A percentile compares a stretch with the other conserved stretches of the same genome.
Evolutionary conservation across 306 rosid genomes (phyloP).

Genomic region (Mimosa bimucronata): DNA sequence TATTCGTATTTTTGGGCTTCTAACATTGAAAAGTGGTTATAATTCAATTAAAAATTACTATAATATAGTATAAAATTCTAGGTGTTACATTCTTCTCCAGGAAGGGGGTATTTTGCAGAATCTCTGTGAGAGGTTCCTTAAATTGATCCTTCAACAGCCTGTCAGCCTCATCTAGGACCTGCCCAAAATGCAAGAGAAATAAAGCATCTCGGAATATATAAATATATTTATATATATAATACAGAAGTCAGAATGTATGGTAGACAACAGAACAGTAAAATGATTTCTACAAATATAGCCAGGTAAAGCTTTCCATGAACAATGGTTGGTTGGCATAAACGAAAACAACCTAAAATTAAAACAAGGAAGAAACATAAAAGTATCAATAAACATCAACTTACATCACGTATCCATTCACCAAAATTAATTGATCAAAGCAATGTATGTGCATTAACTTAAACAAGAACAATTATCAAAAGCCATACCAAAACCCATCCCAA

Average conservation of each 20-base stretch:
- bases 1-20: too few species aligned
- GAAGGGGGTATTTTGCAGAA: slow-evolving; percentile 70
- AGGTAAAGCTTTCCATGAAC: slow-evolving; percentile 14
- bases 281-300: slow-evolving; percentile 22
- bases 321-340: background rate
- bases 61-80: too few species aligned
- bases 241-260: background rate
- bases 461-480: background rate
- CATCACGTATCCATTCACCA: background rate
- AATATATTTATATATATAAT: too few species aligned
- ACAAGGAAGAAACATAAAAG: background rate
- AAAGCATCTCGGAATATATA: slow-evolving; percentile 26
- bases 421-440: background rate
- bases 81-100: too few species aligned
- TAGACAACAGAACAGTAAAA: slow-evolving; percentile 10
- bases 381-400: background rate
- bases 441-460: background rate
- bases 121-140: slow-evolving; percentile 79
- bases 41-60: too few species aligned
- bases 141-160: slow-evolving; percentile 88
- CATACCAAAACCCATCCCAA: background rate
- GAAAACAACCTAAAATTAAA: background rate
- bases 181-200: slow-evolving; percentile 41
- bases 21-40: too few species aligned
- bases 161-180: slow-evolving; percentile 96